Percentiles rank a stretch among this genome's conserved stretches.
These are phyloP conservation scores for Pseudogymnoascus pannorum DNA, from an alignment of 2,329 filamentous ascomycete species.

Conservation along the genomic window DNA sequence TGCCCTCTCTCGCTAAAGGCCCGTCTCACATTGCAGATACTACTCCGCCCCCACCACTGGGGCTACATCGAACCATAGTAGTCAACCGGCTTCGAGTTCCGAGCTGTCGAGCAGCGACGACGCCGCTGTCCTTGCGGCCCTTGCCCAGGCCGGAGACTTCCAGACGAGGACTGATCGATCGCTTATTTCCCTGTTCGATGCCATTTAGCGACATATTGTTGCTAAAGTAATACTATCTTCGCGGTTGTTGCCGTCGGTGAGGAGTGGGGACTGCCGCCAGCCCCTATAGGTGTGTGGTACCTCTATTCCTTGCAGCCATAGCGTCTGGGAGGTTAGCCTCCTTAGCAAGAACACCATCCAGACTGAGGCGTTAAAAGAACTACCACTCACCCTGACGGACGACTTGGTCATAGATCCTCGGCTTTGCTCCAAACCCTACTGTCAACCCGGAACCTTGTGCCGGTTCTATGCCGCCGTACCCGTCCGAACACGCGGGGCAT, in stretches of 20 bases:
- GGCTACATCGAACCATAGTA: background rate
- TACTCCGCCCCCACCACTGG: background rate
- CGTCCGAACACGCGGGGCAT: constrained; percentile 22
- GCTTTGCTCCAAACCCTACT: constrained; percentile 3
- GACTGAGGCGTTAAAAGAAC: background rate
- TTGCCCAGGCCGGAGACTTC: background rate
- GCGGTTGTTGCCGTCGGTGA: background rate
- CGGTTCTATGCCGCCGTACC: constrained; percentile 23
- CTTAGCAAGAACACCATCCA: background rate
- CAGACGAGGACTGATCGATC: constrained; percentile 3
- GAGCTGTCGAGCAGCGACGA: background rate
- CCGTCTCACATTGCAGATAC: background rate
- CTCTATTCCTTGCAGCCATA: constrained; percentile 1
- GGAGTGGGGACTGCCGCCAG: background rate
- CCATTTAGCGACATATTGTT: background rate
- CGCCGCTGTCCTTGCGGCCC: background rate
- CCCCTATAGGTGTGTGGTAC: background rate
- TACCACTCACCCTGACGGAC: background rate
- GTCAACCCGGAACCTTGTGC: constrained; percentile 11
- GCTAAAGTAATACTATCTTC: background rate
- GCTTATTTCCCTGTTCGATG: constrained; percentile 1
- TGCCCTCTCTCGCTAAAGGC: background rate
- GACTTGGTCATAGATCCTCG: background rate
- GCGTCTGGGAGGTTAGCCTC: constrained; percentile 1
- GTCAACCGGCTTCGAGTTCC: background rate